Conservation (phyloP, 2,329 filamentous ascomycete genomes). For the Cercospora zeina region DNA sequence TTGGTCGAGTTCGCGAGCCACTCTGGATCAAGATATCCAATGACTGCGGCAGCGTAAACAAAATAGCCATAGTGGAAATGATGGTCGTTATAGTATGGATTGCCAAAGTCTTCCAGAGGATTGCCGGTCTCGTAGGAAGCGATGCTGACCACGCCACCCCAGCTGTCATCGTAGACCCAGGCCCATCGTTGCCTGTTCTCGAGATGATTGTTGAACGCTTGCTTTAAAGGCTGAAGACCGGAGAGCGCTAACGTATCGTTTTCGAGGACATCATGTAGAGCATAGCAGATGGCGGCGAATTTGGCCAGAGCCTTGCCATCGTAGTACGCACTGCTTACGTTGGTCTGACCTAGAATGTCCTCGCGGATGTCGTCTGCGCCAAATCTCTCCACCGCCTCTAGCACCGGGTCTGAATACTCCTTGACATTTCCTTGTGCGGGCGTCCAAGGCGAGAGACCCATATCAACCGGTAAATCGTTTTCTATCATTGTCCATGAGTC, state of each 20-base stretch:
- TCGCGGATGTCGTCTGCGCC: conserved; percentile 69
- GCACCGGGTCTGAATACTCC: conserved; percentile 1
- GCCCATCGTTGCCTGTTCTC: conserved; percentile 48
- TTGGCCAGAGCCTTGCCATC: conserved; percentile 64
- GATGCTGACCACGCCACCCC: conserved; percentile 79
- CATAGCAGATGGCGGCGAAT: conserved; percentile 49
- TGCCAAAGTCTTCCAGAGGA: conserved; percentile 78
- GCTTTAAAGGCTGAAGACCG: conserved; percentile 54
- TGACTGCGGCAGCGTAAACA: conserved; percentile 79
- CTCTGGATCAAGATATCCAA: conserved; percentile 71
- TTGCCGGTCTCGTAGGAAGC: conserved; percentile 77
- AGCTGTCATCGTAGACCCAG: conserved; percentile 59
- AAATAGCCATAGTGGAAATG: conserved; percentile 77
- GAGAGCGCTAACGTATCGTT: conserved; percentile 46
- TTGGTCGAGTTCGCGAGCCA: conserved; percentile 68
- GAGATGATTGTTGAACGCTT: conserved; percentile 51
- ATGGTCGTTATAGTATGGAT: conserved; percentile 74
- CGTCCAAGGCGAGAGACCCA: conserved; percentile 79
- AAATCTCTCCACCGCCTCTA: conserved; percentile 56
- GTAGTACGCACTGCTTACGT: conserved; percentile 88
- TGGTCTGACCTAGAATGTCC: conserved; percentile 69
- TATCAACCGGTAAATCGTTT: conserved; percentile 65
- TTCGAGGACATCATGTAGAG: conserved; percentile 56
- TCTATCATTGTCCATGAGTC: conserved; percentile 79
- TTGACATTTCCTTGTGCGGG: conserved; percentile 46